These are phyloP conservation scores for Blakeslea trispora DNA, from an alignment of 371 early-diverging fungal genomes.

Conservation along the genomic window DNA sequence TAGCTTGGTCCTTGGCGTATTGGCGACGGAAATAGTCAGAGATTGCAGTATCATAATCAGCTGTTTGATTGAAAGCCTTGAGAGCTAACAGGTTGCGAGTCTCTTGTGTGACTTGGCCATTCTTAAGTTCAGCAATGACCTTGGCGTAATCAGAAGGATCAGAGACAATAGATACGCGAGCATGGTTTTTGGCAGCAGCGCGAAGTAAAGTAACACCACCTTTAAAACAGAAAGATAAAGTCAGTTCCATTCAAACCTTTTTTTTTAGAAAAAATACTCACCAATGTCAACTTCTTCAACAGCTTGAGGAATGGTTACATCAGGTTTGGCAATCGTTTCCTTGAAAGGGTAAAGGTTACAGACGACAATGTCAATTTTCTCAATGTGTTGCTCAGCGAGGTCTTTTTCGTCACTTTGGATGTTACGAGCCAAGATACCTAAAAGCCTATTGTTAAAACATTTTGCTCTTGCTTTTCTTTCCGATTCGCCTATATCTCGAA, in stretches of 20 bases:
- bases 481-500: background rate
- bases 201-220: conserved; percentile 96
- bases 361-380: conserved; percentile 92
- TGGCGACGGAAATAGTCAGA: conserved; percentile 92
- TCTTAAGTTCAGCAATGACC: conserved; percentile 74
- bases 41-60: conserved; percentile 95
- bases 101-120: conserved; percentile 47
- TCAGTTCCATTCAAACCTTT: no score
- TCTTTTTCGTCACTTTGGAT: conserved; percentile 86
- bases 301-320: conserved; percentile 90
- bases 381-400: conserved; percentile 84
- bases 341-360: conserved; percentile 98
- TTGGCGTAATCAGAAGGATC: conserved; percentile 90
- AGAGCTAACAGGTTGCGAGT: conserved; percentile 69
- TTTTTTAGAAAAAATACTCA: conserved; percentile 23
- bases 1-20: conserved; percentile 71
- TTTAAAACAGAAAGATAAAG: no score
- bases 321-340: conserved; percentile 86
- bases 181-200: conserved; percentile 98
- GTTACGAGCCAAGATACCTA: conserved; percentile 90
- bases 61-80: conserved; percentile 93
- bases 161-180: conserved; percentile 88
- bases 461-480: no score
- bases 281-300: conserved; percentile 98
- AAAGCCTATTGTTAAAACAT: no score